Evolutionary conservation across 768 basidiomycete species (phyloP), one percentile per base, ranked within the genome.

Genomic region (Amanita inopinata): DNA sequence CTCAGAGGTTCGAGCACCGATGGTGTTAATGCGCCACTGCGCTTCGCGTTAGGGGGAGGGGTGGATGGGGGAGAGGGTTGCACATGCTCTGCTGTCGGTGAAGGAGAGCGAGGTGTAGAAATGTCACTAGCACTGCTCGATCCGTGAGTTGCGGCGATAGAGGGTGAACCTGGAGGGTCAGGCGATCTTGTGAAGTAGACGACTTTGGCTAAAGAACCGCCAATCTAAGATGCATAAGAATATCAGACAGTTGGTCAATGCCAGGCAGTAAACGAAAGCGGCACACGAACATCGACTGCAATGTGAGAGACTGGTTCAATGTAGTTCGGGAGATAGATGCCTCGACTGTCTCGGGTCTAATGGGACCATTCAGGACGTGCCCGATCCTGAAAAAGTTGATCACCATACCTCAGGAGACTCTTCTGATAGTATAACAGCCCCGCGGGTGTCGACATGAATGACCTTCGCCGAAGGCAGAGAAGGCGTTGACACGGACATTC

Each of bases 261-360:
- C n/a, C n/a, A n/a, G n/a, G n/a, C n/a, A n/a, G n/a, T n/a, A n/a
- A n/a, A n/a, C n/a, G n/a, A n/a, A n/a, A n/a, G n/a, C n/a, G n/a
- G n/a, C 14, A 6, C 6, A 76, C 91, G 67, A 58, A 94, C 93
- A 58, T 99, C 94, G 43, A 99, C 82, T 3, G 96, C 96, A 43
- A 98, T 92, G 59, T 98, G 92, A 14, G 92, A 96, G 11, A 99
- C 83, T 17, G 90, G 89, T 62, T 99, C 96, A 48, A 94, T 94
- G 66, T 98, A 81, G 57, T 96, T 93, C 41, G 96, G 96, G 23
- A 99, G 74, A 64, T 98, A 98, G 54, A 99, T 97, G 7, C 92
- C 94, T 57, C 93, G 73, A 55, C 89, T 92, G 62, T 97, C 93
- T 50, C 91, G 70, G 31, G 88, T 91, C 90, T 91, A 52, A 11